Evolutionary conservation across 768 basidiomycete genomes (phyloP), one percentile per base, ranked within the genome.

Genomic region (Clavaria fumosa): DNA sequence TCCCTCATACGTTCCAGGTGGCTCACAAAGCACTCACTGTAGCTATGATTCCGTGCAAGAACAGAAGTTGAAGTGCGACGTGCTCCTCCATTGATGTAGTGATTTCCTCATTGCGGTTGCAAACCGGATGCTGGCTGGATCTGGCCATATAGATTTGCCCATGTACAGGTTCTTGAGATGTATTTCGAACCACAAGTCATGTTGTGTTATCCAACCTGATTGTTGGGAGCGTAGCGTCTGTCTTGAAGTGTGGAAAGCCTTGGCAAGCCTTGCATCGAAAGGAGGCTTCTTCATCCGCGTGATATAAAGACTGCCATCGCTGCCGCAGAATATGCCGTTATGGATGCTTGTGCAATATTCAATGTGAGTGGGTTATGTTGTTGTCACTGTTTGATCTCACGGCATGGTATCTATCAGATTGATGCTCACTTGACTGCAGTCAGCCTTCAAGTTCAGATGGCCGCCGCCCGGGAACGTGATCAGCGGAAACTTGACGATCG

Each of bases 261-360:
- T 35, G 4, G 45, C 43, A 33, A 37, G 44, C 7, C 43, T 50
- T 31, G 44, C 44, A 10, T 47, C 34, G 4, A 47, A 45, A 33
- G 48, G 48, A 38, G 48, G 10, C 38, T 50, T 11, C 30, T 50
- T 18, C 34, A 46, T 28, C 47, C 45, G 23, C 44, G 42, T 22
- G 39, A 38, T 24, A 42, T 47, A 17, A 39, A 43, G 23, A 37
- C 41, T 28, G 35, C 27, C 14, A 22, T 50, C 12, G 22, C 36
- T 6, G 35, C 33, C 11, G 47, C 47, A 7, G 48, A 50, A 34
- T 18, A 20, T 9, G 42, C 43, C 11, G 28, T 50, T 5, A 22
- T 33, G 6, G 42, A 46, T 43, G 48, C 47, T 9, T 37, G 37
- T 20, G 14, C 20, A 4, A 32, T 19, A 5, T 50, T 50, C 40